A percentile compares a stretch with the other conserved stretches of the same genome.
phyloP scores from a whole-genome alignment of 768 basidiomycete species.

The Trametes sanguinea region DNA sequence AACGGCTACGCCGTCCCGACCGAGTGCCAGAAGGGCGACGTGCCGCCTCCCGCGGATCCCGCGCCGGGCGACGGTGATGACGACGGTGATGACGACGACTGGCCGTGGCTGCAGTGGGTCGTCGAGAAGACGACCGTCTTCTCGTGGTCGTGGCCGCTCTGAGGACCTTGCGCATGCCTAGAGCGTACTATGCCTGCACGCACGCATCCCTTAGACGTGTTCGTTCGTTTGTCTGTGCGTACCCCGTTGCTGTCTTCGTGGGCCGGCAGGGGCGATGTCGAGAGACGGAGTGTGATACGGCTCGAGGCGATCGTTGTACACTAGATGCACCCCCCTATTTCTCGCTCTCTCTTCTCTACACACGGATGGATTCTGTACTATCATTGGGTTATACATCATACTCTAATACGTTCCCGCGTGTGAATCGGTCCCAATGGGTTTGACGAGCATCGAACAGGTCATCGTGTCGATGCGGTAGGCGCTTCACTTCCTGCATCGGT shows the following conservation, averaged over 20 bases:
- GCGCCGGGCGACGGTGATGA: slow-evolving; percentile 38
- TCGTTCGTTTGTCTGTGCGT: not conserved
- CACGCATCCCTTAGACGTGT: not conserved
- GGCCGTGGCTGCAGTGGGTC: slow-evolving; percentile 25
- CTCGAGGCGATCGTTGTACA: slow-evolving; percentile 8
- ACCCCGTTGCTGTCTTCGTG: not conserved
- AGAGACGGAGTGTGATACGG: not conserved
- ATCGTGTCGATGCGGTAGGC: too few relatives aligned
- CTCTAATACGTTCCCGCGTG: not conserved
- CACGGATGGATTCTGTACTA: slow-evolving; percentile 12
- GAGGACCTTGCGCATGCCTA: not conserved
- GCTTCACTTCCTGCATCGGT: too few relatives aligned
- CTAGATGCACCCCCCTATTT: not conserved
- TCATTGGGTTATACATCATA: slow-evolving; percentile 4
- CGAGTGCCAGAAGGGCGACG: slow-evolving; percentile 37
- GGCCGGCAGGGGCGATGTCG: not conserved
- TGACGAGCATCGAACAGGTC: too few relatives aligned
- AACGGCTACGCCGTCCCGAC: slow-evolving; percentile 51
- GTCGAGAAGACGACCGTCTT: slow-evolving; percentile 16
- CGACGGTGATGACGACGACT: slow-evolving; percentile 30
- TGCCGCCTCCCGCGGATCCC: slow-evolving; percentile 32
- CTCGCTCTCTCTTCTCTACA: too few relatives aligned
- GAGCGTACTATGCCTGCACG: not conserved
- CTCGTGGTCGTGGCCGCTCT: slow-evolving; percentile 16
- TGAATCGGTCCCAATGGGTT: too few relatives aligned